Base-by-base conservation (phyloP, 2,329 filamentous ascomycete species). In the Pseudocercospora crystallina region DNA sequence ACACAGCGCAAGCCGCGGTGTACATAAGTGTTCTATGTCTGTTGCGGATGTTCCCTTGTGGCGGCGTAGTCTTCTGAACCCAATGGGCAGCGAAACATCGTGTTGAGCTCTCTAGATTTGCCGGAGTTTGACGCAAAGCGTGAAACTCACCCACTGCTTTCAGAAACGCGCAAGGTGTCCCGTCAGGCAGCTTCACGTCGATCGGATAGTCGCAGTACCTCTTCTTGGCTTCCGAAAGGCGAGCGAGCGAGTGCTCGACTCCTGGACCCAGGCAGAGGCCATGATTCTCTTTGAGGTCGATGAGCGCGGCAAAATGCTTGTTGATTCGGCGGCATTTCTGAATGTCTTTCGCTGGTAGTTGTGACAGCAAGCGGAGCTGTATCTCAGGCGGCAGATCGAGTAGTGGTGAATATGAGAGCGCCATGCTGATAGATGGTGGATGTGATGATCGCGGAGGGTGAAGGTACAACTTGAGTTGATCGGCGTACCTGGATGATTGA, bases 291-390 rank as follows among this genome's bases (percentile, higher is more conserved):
- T 12, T 20, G 8, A 12, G 8, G 14, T 49, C 47, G 29, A 49
- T 49, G 9, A 49, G 40, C 3, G 17, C 26, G 5, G 11, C 32
- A 30, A 49, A 43, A 8, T 49, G 35, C 1, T 8, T 14, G 15
- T 43, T 37, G 20, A 43, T 14, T 13, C 47, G 47, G 8, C 39
- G 47, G n/a, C 47, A 49, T 10, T 36, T 49, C 34, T 49, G 47
- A 8, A 49, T 26, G 11, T 49, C 17, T 34, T 14, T 13, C 15
- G 40, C 39, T 1, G 47, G 38, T 12, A 48, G 5, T 10, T 14
- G n/a, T 1, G 38, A 32, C 9, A 48, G 32, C 12, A 48, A 11
- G 15, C 36, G 46, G 20, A 42, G 46, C 15, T 48, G 46, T 2
- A 48, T 10, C n/a, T 48, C 46, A n/a, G 46, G 31, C 5, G 46